Percentiles rank a stretch among this genome's conserved stretches.
These are phyloP conservation scores for Aspergillus calidoustus DNA, from an alignment of 2,329 filamentous ascomycete species.

Conservation along the genomic window DNA sequence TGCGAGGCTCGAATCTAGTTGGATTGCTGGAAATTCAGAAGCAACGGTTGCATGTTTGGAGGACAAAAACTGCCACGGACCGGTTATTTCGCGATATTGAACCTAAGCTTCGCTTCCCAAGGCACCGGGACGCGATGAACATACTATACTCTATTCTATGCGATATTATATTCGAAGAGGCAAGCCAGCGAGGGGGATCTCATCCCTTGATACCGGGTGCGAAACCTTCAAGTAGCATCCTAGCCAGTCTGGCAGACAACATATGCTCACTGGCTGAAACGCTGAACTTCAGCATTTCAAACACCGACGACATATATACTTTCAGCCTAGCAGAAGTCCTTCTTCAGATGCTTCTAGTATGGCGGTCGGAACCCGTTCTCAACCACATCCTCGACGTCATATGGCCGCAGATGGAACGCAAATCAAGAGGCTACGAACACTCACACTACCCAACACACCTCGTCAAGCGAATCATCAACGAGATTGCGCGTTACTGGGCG, in stretches of 20 bases:
- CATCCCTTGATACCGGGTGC: no score
- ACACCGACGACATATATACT: conserved; percentile 21
- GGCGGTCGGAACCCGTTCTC: conserved; percentile 8
- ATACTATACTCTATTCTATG: conserved; percentile 19
- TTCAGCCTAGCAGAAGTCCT: conserved; percentile 19
- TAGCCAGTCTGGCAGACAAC: neutral
- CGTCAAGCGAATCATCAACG: conserved; percentile 26
- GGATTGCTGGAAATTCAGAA: neutral
- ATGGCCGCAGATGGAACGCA: conserved; percentile 26
- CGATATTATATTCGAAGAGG: conserved; percentile 17
- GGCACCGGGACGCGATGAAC: conserved; percentile 24
- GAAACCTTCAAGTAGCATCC: neutral
- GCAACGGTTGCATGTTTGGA: neutral
- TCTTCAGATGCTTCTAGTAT: conserved; percentile 15
- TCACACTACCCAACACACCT: conserved; percentile 31
- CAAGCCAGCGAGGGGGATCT: no score
- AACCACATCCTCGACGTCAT: conserved; percentile 20
- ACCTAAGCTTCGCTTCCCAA: neutral
- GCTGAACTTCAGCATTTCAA: neutral
- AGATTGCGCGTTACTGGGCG: conserved; percentile 18
- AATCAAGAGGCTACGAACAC: conserved; percentile 27
- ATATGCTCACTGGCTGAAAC: neutral
- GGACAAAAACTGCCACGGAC: neutral
- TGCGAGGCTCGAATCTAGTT: neutral
- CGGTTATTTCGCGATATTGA: neutral